Percentiles rank a stretch among this genome's conserved stretches.
These are phyloP conservation scores for Annona squamosa DNA, from an alignment of 164 flowering plant species.

Conservation along the genomic window DNA sequence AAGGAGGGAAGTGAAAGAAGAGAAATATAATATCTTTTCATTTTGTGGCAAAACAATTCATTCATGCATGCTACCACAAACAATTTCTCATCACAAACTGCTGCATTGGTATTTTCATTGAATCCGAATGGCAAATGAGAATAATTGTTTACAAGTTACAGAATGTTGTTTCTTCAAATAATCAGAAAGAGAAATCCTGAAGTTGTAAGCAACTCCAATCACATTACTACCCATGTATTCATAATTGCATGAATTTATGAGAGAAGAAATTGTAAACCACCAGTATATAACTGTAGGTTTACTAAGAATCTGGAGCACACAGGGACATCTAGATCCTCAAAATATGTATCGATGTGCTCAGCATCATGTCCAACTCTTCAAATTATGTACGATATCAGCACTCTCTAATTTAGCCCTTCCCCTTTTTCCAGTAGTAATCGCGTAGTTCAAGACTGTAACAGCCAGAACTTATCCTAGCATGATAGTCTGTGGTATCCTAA, in stretches of 20 bases:
- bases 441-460: not conserved
- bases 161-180: too few species aligned
- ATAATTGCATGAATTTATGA: too few species aligned
- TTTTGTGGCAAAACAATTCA: too few species aligned
- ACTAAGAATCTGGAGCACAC: not conserved
- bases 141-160: too few species aligned
- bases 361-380: not conserved
- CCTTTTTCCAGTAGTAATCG: not conserved
- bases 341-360: not conserved
- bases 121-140: too few species aligned
- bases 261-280: not conserved
- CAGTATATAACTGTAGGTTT: not conserved
- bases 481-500: not conserved
- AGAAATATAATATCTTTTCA: too few species aligned
- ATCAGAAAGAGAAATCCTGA: not conserved
- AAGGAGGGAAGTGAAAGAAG: too few species aligned
- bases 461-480: not conserved
- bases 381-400: not conserved
- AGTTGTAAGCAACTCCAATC: not conserved
- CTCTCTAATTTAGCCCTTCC: not conserved
- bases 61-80: too few species aligned
- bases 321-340: not conserved
- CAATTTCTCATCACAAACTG: too few species aligned
- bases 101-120: too few species aligned
- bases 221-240: not conserved